A percentile compares a stretch with the other conserved stretches of the same genome.
These are phyloP conservation scores for Penicillium italicum DNA, from an alignment of 2,329 filamentous ascomycete genomes.

Conservation along the genomic window DNA sequence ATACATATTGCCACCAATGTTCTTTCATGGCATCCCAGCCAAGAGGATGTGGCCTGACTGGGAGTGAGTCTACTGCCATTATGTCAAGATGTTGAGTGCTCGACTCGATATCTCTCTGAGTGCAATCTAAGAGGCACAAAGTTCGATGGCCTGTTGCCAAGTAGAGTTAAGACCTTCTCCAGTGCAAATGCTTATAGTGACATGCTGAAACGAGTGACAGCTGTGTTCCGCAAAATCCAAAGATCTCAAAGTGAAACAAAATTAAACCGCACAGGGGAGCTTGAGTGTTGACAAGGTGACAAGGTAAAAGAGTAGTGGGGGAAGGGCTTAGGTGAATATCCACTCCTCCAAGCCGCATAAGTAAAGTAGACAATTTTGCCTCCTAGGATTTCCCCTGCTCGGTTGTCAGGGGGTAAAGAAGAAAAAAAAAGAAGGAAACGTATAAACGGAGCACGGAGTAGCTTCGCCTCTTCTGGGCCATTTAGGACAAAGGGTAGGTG, in stretches of 20 bases:
- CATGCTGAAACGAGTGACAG: conserved; percentile 5
- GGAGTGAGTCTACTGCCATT: conserved; percentile 27
- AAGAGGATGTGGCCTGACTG: conserved; percentile 24
- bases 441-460: neutral
- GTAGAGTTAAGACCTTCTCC: neutral
- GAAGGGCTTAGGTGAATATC: conserved; percentile 4
- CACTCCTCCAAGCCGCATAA: conserved; percentile 6
- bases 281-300: neutral
- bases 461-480: conserved; percentile 16
- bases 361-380: conserved; percentile 3
- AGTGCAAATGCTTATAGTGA: neutral
- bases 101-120: neutral
- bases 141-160: neutral
- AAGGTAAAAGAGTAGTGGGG: conserved; percentile 5
- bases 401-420: neutral
- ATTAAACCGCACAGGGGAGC: neutral
- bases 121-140: neutral
- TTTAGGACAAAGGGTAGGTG: conserved; percentile 2
- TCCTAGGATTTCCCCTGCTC: conserved; percentile 5
- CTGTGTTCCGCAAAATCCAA: neutral
- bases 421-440: neutral
- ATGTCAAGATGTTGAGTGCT: conserved; percentile 9
- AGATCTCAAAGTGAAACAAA: neutral
- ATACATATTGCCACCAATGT: conserved; percentile 46
- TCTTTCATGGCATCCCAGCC: conserved; percentile 36